Evolutionary conservation across 1,139 yeast species (phyloP).

Genomic region (Meyerozyma guilliermondii): DNA sequence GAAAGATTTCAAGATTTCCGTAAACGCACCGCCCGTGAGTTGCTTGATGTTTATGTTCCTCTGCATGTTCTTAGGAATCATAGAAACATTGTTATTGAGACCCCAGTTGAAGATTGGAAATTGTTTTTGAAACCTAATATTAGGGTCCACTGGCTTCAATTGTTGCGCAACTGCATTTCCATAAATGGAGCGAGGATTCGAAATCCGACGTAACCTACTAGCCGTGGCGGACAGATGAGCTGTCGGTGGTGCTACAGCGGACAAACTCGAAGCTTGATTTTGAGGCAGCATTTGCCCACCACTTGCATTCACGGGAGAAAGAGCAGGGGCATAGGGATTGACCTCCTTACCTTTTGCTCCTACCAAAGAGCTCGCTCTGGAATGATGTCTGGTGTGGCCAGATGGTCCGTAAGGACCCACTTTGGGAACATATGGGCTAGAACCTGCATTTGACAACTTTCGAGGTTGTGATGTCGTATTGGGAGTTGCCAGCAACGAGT

Average conservation of each 20-base stretch:
- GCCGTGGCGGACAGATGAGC: background rate
- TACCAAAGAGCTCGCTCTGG: slow-evolving; percentile 39
- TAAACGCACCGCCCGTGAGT: background rate
- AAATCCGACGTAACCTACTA: slow-evolving; percentile 24
- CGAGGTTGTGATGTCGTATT: slow-evolving; percentile 2
- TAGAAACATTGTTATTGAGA: slow-evolving; percentile 25
- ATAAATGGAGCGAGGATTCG: slow-evolving; percentile 25
- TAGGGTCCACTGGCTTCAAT: slow-evolving; percentile 25
- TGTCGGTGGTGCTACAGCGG: background rate
- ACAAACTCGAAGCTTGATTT: background rate
- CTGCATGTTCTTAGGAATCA: slow-evolving; percentile 20
- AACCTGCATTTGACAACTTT: slow-evolving; percentile 11
- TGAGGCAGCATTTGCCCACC: background rate
- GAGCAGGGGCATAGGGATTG: slow-evolving; percentile 43
- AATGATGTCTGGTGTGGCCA: slow-evolving; percentile 31
- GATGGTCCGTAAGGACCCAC: slow-evolving; percentile 46
- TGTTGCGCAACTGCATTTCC: slow-evolving; percentile 12
- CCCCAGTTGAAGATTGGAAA: slow-evolving; percentile 81
- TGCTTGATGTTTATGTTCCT: background rate
- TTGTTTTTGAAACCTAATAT: slow-evolving; percentile 47
- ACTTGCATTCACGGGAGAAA: slow-evolving; percentile 13
- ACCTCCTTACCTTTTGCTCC: slow-evolving; percentile 40
- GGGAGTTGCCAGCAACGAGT: slow-evolving; percentile 4
- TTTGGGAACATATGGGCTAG: slow-evolving; percentile 43
- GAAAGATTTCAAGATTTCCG: slow-evolving; percentile 18